Conservation (phyloP, 768 basidiomycete genomes). For the Lentinula sp. region DNA sequence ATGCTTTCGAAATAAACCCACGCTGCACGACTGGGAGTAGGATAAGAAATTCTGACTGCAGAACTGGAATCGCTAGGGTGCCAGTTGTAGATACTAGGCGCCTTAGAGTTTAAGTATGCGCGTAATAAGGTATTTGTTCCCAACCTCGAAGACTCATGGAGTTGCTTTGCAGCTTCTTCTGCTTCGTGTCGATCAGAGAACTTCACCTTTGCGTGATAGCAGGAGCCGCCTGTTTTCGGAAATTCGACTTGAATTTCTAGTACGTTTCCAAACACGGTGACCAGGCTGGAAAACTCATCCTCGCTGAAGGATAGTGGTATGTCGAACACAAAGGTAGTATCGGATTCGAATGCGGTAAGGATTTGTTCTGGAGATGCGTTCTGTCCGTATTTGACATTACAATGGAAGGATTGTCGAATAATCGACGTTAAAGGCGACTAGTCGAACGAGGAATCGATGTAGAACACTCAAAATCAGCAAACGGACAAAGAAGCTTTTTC, state of each 20-base stretch:
- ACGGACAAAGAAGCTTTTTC: no score
- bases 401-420: slow-evolving; percentile 1
- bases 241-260: not conserved
- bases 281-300: not conserved
- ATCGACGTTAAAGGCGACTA: not conserved
- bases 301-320: not conserved
- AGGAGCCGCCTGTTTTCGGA: not conserved
- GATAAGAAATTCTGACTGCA: slow-evolving; percentile 39
- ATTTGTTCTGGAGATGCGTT: slow-evolving; percentile 6
- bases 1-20: slow-evolving; percentile 43
- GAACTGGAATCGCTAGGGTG: slow-evolving; percentile 7
- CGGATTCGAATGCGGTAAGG: slow-evolving; percentile 9
- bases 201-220: not conserved
- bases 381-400: slow-evolving; percentile 3
- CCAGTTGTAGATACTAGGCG: slow-evolving; percentile 4
- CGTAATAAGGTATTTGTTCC: not conserved
- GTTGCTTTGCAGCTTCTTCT: not conserved
- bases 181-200: not conserved
- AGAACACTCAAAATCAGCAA: not conserved
- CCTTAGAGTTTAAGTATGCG: slow-evolving; percentile 4
- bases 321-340: not conserved
- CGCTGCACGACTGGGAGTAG: slow-evolving; percentile 32
- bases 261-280: slow-evolving; percentile 3
- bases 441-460: not conserved
- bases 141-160: not conserved